Percentiles rank a stretch among this genome's conserved stretches.
Conservation (phyloP, 163 green algal species). For the Coccomyxa subellipsoidea region DNA sequence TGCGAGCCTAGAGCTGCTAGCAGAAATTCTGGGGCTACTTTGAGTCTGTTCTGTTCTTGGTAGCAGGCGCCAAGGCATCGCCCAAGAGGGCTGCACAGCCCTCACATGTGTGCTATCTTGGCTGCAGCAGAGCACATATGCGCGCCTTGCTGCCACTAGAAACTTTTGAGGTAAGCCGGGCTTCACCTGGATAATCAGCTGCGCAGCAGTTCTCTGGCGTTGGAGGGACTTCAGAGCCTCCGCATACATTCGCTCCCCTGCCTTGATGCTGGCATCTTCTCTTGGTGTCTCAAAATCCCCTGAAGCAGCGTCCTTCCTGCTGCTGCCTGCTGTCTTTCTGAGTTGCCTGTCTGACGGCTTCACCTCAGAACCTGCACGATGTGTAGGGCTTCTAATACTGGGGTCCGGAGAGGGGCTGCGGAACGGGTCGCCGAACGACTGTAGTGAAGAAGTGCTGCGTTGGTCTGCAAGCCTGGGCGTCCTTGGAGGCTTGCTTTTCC, state of each 20-base stretch:
- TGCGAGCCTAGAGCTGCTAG: too few relatives aligned
- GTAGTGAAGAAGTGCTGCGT: neutral
- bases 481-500: neutral
- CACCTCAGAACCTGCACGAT: neutral
- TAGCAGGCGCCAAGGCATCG: too few relatives aligned
- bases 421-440: neutral
- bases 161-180: neutral
- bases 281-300: neutral
- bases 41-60: too few relatives aligned
- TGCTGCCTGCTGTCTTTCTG: neutral
- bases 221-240: slow-evolving; percentile 5
- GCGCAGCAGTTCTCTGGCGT: neutral
- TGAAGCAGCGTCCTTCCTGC: too few relatives aligned
- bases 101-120: too few relatives aligned
- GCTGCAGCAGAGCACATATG: too few relatives aligned
- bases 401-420: neutral
- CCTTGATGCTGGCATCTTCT: slow-evolving; percentile 3
- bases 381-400: neutral
- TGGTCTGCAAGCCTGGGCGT: neutral
- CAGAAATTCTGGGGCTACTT: too few relatives aligned
- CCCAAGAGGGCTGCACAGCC: too few relatives aligned
- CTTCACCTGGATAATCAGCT: neutral
- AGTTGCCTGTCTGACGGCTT: neutral
- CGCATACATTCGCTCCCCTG: slow-evolving; percentile 18
- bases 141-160: too few relatives aligned